Evolutionary conservation across 805 yeast genomes (phyloP), one percentile per base, ranked within the genome.

Genomic region (Lipomyces mesembrius): DNA sequence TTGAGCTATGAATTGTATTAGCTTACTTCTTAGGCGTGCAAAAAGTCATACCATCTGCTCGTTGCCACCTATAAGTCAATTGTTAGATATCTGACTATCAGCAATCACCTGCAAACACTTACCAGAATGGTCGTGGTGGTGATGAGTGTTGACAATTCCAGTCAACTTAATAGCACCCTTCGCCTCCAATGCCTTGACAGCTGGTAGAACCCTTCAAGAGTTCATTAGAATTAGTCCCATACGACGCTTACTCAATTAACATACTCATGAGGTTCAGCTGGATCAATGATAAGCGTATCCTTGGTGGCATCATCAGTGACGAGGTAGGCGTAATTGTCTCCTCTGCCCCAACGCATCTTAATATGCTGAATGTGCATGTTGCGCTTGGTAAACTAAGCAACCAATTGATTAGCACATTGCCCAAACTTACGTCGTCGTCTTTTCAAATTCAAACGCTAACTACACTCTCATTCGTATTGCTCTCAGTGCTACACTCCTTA

Each of bases 341-440:
- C 97, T 32, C 86, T 76, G 62, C 94, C 91, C 98, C 98, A 94
- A 78, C 97, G 86, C 97, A 93, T 93, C 63, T 94, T 93, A 72
- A 95, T 85, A 37, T 89, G 79, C 72, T 86, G 83, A 65, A 95
- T 84, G 73, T 91, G 95, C 99, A 95, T 95, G 58, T 78, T 84
- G 73, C 91, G 61, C 49, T 35, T 56, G 7, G 49, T 14, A 20
- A 56, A 5, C 55, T 52, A 52, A 58, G 39, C 43, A 34, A 35
- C 53, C 43, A 32, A 46, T n/a, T 34, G 49, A 37, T 58, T 55
- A 58, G 56, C 52, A n/a, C 34, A 8, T 43, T 12, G 43, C 29
- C 25, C 37, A 29, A 9, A 32, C 35, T 27, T 12, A 27, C 56
- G n/a, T 22, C 8, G 2, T 14, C 32, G n/a, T 14, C 32, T 12